phyloP scores from a whole-genome alignment of 2,329 filamentous ascomycete species.

The Colletotrichum sp. region DNA sequence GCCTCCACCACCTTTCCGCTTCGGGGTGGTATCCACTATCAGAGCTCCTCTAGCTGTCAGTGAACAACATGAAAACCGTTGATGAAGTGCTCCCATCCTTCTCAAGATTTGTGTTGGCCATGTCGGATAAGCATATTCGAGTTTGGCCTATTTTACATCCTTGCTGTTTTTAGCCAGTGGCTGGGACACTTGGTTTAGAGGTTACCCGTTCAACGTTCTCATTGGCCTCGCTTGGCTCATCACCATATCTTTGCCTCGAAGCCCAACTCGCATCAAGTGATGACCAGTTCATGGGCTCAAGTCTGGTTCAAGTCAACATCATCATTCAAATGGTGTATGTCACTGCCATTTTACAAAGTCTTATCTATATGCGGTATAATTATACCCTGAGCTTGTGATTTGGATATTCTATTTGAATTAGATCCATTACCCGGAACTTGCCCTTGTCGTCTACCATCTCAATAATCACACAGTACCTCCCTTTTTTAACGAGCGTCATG shows the following conservation, averaged over 20 bases:
- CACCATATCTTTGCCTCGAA: background rate
- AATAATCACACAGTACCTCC: background rate
- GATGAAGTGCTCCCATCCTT: background rate
- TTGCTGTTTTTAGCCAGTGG: too few relatives aligned
- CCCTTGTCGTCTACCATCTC: background rate
- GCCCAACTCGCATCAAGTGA: background rate
- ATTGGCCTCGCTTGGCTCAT: background rate
- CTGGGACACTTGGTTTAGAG: too few relatives aligned
- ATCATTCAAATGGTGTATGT: background rate
- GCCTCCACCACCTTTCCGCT: background rate
- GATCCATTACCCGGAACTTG: background rate
- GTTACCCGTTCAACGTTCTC: background rate
- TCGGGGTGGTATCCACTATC: background rate
- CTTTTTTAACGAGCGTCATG: background rate
- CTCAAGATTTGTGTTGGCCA: background rate
- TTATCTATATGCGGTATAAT: background rate
- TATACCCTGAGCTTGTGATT: background rate
- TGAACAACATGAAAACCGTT: background rate
- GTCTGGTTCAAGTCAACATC: background rate
- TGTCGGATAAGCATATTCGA: too few relatives aligned
- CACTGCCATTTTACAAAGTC: too few relatives aligned
- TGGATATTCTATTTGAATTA: background rate
- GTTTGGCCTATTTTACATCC: too few relatives aligned
- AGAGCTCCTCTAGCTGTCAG: background rate
- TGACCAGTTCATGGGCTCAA: background rate